These are phyloP conservation scores for Trifolium repens DNA, from an alignment of 306 rosid genomes.

Conservation along the genomic window DNA sequence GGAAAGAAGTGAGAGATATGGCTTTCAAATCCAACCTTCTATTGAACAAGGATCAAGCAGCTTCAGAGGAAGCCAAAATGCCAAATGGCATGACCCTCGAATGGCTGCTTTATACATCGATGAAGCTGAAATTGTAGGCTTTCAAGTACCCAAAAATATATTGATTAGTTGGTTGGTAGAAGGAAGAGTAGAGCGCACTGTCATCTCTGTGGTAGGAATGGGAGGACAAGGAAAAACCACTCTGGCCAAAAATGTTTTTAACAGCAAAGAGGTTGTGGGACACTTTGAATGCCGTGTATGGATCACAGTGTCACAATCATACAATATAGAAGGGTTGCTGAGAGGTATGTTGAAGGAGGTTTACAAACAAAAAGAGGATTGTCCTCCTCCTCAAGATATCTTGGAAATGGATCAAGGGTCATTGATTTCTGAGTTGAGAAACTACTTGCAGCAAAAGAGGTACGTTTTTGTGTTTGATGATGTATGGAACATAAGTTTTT, in stretches of 20 bases:
- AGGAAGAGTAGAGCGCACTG: not conserved
- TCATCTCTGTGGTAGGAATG: slow-evolving; percentile 6
- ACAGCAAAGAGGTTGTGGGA: not conserved
- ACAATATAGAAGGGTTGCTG: not conserved
- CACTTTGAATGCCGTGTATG: not conserved
- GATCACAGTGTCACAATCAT: slow-evolving; percentile 29
- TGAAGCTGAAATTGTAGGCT: slow-evolving; percentile 21
- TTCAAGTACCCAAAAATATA: not conserved
- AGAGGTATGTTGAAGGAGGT: not conserved
- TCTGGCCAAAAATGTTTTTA: slow-evolving; percentile 25
- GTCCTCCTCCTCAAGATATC: not conserved
- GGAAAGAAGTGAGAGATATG: not conserved
- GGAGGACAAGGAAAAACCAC: slow-evolving; percentile 38
- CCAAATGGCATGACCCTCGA: not conserved
- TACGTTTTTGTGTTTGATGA: slow-evolving; percentile 19
- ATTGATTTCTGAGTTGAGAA: not conserved
- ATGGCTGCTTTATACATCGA: not conserved
- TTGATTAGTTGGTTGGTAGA: not conserved
- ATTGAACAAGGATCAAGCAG: not conserved
- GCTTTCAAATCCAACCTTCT: not conserved
- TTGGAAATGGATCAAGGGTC: not conserved
- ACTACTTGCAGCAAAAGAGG: not conserved
- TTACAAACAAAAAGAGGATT: not conserved
- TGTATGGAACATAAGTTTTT: not conserved
- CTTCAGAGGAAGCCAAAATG: not conserved